These are phyloP conservation scores for Umbelopsis ramanniana DNA, from an alignment of 192 early-diverging fungal genomes.

Conservation along the genomic window DNA sequence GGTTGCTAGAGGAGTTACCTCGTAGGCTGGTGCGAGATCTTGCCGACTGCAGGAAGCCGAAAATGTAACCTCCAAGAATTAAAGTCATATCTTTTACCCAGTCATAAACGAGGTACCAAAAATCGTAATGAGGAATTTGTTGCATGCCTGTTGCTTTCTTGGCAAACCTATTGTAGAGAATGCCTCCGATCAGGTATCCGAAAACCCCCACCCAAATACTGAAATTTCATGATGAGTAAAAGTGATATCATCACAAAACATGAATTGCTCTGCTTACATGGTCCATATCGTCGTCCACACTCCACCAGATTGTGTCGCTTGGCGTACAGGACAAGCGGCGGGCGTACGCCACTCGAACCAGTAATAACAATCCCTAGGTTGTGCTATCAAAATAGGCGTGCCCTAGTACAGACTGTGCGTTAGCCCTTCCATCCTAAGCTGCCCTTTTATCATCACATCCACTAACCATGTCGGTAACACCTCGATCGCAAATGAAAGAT, in stretches of 20 bases:
- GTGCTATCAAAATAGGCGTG: conserved; percentile 45
- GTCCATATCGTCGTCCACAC: conserved; percentile 15
- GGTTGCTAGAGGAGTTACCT: not conserved
- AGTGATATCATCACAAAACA: not conserved
- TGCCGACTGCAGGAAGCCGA: not conserved
- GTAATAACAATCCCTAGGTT: conserved; percentile 49
- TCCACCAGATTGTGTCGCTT: not conserved
- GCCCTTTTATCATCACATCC: not conserved
- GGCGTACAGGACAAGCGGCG: conserved; percentile 36
- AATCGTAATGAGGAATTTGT: conserved; percentile 55
- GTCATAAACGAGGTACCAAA: conserved; percentile 49
- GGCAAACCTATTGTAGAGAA: conserved; percentile 56
- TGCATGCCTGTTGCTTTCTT: conserved; percentile 54
- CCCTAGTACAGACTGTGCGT: conserved; percentile 27
- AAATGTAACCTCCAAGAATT: not conserved
- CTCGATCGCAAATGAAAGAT: conserved; percentile 45
- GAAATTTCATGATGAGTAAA: not conserved
- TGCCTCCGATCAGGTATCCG: conserved; percentile 55
- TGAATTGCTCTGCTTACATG: not conserved
- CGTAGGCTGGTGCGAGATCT: not conserved
- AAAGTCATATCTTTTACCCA: conserved; percentile 31
- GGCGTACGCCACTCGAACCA: conserved; percentile 60
- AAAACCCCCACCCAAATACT: conserved; percentile 27
- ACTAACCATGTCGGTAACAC: conserved; percentile 18
- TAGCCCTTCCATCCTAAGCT: not conserved